phyloP scores from a whole-genome alignment of 495 filamentous ascomycete species.

The Penicillium daleae region DNA sequence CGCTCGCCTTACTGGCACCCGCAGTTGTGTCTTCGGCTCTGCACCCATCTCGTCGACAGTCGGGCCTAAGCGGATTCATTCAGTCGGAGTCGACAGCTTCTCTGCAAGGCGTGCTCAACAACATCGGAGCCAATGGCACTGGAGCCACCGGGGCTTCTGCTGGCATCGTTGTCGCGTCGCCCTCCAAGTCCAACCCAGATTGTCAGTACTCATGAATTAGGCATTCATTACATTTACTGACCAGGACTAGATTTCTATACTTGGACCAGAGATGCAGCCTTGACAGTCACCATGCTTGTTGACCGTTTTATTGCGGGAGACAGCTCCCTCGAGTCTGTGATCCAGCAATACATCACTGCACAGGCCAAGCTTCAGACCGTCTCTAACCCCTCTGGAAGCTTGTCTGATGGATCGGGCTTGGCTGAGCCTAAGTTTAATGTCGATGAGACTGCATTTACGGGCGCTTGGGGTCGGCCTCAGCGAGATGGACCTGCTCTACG shows the following conservation, averaged over 20 bases:
- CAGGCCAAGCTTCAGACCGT: conserved; percentile 57
- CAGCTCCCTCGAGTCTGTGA: conserved; percentile 44
- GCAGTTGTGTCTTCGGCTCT: conserved; percentile 17
- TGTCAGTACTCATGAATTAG: conserved; percentile 41
- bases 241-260: conserved; percentile 57
- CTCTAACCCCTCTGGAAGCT: conserved; percentile 46
- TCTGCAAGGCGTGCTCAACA: conserved; percentile 58
- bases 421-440: conserved; percentile 67
- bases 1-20: conserved; percentile 23
- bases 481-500: conserved; percentile 59
- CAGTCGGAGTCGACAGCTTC: conserved; percentile 55
- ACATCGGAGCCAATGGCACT: conserved; percentile 57
- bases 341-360: conserved; percentile 59
- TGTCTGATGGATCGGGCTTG: conserved; percentile 54
- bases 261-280: conserved; percentile 63
- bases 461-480: conserved; percentile 65
- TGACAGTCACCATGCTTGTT: conserved; percentile 58
- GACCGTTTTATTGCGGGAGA: conserved; percentile 54
- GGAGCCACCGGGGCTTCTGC: conserved; percentile 47
- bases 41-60: conserved; percentile 17
- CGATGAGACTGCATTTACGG: conserved; percentile 56
- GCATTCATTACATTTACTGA: background rate
- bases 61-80: conserved; percentile 54
- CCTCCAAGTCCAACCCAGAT: conserved; percentile 56
- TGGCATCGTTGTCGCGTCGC: conserved; percentile 60